A percentile compares a stretch with the other conserved stretches of the same genome.
Conservation (phyloP, 768 basidiomycete species). For the Suillus variegatus region DNA sequence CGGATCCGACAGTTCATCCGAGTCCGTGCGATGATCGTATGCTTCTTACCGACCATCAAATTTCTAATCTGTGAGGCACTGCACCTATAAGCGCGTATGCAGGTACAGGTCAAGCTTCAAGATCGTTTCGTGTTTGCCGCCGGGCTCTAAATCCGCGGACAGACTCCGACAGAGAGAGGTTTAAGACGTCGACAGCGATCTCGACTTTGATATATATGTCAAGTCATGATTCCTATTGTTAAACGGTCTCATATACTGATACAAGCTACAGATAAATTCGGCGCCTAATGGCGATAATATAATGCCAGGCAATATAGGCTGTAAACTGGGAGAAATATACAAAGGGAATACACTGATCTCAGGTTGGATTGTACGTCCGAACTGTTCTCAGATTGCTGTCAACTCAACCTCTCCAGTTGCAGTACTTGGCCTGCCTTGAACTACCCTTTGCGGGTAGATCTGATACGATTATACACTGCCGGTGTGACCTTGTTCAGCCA, state of each 20-base stretch:
- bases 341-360: neutral
- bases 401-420: neutral
- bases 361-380: neutral
- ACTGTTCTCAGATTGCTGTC: neutral
- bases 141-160: neutral
- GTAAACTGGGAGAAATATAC: neutral
- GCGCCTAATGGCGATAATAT: neutral
- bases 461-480: neutral
- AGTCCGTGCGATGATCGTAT: conserved; percentile 1
- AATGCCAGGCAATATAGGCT: neutral
- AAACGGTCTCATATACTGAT: no score
- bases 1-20: neutral
- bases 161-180: no score
- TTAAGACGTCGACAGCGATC: no score
- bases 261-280: no score
- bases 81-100: neutral
- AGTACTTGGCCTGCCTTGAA: neutral
- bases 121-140: neutral
- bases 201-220: neutral
- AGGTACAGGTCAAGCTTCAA: neutral
- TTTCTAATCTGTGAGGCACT: neutral
- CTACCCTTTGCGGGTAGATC: neutral
- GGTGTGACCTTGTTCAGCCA: neutral
- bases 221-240: no score
- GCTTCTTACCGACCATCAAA: neutral